Base-by-base conservation (phyloP, 1,284 basidiomycete species). In the Coniferiporia sulphurascens region DNA sequence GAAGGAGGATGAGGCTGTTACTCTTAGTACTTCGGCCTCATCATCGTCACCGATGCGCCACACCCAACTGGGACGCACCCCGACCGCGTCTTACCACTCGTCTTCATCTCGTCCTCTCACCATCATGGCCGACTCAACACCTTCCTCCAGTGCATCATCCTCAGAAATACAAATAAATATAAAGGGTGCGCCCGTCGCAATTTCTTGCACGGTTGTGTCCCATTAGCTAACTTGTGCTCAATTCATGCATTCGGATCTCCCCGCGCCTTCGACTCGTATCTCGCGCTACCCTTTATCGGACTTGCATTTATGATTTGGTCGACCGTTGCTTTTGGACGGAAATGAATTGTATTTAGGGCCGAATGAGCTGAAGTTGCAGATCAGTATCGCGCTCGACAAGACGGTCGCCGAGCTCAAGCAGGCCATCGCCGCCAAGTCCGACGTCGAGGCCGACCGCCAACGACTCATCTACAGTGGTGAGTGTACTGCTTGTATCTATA, bases 351-450 rank as follows among this genome's bases (percentile, higher is more conserved):
- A 21, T 48, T 58, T 57, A 89, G 93, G 93, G 15, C 92, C 93
- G 1, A 91, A 84, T 69, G 93, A 95, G 75, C 80, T 95, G 72
- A 95, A 95, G 78, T 82, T 96, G 32, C 85, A 91, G 68, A 89
- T 96, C 64, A 78, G 84, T 19, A 94, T 95, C 68, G 74, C 79
- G 46, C 81, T 84, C 8, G 85, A 87, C 73, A 90, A 91, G 76
- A 89, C 86, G 0, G 91, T 95, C 43, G 75, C 80, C 50, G 92
- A 96, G 63, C 84, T 96, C 68, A 95, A 96, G 77, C 80, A 87
- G 64, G 85, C 87, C 36, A 91, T 96, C 72, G 86, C 91, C 4
- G 84, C 79, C 49, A 85, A 91, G 77, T 87, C 87, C 8, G 86
- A 93, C 67, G 91, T 94, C n/a, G 83, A 87, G 64, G 89, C 90